Percentiles rank a stretch among this genome's conserved stretches.
These are phyloP conservation scores for Chimonanthus salicifolius DNA, from an alignment of 164 flowering plant species.

Conservation along the genomic window DNA sequence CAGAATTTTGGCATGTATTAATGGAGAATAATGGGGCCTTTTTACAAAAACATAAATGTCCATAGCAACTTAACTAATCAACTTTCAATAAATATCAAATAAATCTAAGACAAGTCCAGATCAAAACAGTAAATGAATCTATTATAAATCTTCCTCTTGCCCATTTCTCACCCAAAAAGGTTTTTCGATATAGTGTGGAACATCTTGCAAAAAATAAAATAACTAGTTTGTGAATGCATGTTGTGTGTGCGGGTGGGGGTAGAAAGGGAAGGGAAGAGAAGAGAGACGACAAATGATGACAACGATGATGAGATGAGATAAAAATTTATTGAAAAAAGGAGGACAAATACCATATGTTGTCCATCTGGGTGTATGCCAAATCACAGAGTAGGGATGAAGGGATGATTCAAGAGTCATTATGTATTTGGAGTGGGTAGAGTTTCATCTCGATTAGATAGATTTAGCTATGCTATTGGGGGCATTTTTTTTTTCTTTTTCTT, in stretches of 20 bases:
- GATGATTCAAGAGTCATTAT: no score
- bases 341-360: no score
- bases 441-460: no score
- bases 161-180: background rate
- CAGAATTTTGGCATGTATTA: background rate
- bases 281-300: background rate
- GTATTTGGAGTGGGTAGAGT: no score
- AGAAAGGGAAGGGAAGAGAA: background rate
- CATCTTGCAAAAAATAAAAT: background rate
- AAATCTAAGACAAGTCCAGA: background rate
- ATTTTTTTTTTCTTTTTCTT: no score
- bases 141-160: no score
- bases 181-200: background rate
- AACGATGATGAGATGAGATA: no score
- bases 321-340: no score
- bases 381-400: no score
- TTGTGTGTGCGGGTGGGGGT: background rate
- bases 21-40: background rate
- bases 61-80: background rate
- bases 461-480: no score
- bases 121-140: background rate
- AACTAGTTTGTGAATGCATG: background rate
- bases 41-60: background rate
- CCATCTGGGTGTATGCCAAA: no score
- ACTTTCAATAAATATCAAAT: no score